Percentiles rank a stretch among this genome's conserved stretches.
phyloP scores from a whole-genome alignment of 495 filamentous ascomycete species.

The Xylaria intraflava region DNA sequence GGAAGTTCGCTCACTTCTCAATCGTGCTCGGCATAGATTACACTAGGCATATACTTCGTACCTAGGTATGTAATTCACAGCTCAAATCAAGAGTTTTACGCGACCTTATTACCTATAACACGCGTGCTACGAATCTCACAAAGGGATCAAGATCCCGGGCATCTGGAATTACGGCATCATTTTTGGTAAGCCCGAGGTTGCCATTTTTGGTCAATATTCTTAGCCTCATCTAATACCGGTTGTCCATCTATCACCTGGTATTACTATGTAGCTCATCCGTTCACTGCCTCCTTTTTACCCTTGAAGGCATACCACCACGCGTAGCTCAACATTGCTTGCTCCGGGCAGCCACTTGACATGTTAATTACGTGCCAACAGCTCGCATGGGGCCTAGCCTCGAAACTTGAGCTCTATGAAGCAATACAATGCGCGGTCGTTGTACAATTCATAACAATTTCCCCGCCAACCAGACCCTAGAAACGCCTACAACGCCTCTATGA shows the following conservation, averaged over 20 bases:
- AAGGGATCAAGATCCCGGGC: too few relatives aligned
- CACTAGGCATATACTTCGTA: background rate
- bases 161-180: too few relatives aligned
- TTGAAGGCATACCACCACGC: background rate
- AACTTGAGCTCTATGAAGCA: background rate
- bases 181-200: too few relatives aligned
- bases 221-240: background rate
- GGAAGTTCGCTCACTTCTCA: too few relatives aligned
- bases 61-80: background rate
- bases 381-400: too few relatives aligned
- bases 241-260: background rate
- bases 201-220: too few relatives aligned
- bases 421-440: background rate
- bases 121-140: background rate
- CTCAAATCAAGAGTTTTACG: background rate
- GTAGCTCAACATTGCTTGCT: background rate
- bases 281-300: background rate
- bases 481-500: constrained; percentile 9
- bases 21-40: too few relatives aligned
- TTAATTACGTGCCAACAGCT: too few relatives aligned
- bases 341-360: background rate
- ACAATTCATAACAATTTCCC: background rate
- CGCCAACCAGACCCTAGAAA: background rate
- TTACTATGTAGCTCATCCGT: background rate
- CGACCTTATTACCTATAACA: background rate